Evolutionary conservation across 331 rosid species (phyloP).

Genomic region (Malus hybrid): DNA sequence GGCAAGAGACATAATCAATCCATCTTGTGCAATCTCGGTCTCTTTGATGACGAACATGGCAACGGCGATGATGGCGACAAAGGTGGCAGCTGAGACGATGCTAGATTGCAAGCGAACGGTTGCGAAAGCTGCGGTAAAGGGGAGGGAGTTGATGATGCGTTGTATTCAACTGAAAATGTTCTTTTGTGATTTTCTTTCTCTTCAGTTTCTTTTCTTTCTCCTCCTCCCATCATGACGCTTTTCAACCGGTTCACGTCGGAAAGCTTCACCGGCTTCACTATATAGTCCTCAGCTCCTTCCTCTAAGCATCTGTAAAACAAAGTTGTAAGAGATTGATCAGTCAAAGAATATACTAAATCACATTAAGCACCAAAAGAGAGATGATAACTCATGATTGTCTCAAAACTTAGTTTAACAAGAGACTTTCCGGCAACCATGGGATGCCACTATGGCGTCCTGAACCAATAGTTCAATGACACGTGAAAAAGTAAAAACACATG

Average conservation of each 20-base stretch:
- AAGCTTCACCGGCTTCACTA: conserved; percentile 78
- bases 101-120: conserved; percentile 26
- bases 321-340: not conserved
- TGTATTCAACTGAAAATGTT: conserved; percentile 30
- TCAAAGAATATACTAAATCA: not conserved
- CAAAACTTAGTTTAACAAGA: not conserved
- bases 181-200: conserved; percentile 35
- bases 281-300: conserved; percentile 94
- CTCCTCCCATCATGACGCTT: conserved; percentile 55
- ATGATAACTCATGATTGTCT: not conserved
- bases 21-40: conserved; percentile 9
- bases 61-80: conserved; percentile 5
- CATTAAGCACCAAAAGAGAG: not conserved
- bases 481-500: no score
- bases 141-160: conserved; percentile 8
- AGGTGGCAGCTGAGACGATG: conserved; percentile 9
- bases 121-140: conserved; percentile 1
- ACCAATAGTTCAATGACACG: no score
- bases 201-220: conserved; percentile 38
- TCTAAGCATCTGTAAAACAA: conserved; percentile 62
- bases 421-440: no score
- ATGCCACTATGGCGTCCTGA: no score
- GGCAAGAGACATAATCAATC: conserved; percentile 1
- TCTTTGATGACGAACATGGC: conserved; percentile 2
- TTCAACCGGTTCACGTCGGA: conserved; percentile 74